These are phyloP conservation scores for Xylaria arbuscula DNA, from an alignment of 2,329 filamentous ascomycete species.

Conservation along the genomic window DNA sequence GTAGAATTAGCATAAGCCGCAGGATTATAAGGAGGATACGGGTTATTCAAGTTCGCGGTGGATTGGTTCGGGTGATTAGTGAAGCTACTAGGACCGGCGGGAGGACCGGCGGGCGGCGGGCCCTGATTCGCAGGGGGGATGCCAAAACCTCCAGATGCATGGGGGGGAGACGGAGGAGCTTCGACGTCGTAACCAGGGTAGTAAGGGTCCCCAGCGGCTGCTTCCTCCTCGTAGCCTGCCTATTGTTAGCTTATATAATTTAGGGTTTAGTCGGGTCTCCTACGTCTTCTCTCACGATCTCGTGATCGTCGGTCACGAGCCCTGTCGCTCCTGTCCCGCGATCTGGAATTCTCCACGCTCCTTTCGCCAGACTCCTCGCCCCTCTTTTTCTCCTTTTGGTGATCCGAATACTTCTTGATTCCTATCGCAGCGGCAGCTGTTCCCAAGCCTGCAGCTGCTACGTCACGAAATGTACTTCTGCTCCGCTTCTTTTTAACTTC, in stretches of 20 bases:
- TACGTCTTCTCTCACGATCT: slow-evolving; percentile 53
- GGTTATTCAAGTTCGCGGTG: slow-evolving; percentile 46
- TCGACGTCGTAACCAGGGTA: slow-evolving; percentile 43
- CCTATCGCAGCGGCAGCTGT: slow-evolving; percentile 71
- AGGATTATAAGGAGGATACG: slow-evolving; percentile 48
- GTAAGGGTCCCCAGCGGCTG: slow-evolving; percentile 40
- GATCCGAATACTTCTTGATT: slow-evolving; percentile 69
- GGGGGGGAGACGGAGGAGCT: slow-evolving; percentile 46
- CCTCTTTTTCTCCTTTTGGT: slow-evolving; percentile 56
- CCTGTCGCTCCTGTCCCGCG: slow-evolving; percentile 44
- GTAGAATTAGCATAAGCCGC: slow-evolving; percentile 45
- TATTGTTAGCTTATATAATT: slow-evolving; percentile 35
- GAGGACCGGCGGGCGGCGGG: slow-evolving; percentile 38
- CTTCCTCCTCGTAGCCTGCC: slow-evolving; percentile 50
- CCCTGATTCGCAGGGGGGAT: slow-evolving; percentile 38
- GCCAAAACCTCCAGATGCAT: slow-evolving; percentile 48
- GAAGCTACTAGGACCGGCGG: slow-evolving; percentile 42
- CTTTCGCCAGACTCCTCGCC: slow-evolving; percentile 50
- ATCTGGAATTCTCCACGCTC: slow-evolving; percentile 38
- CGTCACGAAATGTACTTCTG: slow-evolving; percentile 64
- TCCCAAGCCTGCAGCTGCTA: slow-evolving; percentile 66
- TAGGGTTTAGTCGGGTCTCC: slow-evolving; percentile 21
- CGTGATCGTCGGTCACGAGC: slow-evolving; percentile 50
- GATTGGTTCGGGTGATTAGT: slow-evolving; percentile 48
- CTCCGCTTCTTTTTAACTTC: slow-evolving; percentile 62